Base-by-base conservation (phyloP, 108 stramenopile genomes). In the Parietichytrium sp. region DNA sequence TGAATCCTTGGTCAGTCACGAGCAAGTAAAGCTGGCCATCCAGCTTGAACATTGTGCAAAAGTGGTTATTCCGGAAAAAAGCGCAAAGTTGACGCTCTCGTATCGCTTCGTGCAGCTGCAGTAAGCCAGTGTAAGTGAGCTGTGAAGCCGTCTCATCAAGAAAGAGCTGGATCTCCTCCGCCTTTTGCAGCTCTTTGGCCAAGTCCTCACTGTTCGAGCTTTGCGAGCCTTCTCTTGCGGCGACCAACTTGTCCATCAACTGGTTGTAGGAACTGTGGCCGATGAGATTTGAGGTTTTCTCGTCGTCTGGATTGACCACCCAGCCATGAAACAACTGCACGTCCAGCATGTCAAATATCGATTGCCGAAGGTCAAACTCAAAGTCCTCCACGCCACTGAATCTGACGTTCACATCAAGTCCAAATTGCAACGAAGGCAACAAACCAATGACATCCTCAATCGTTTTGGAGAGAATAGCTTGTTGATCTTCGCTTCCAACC, bases 31-130 rank as follows among this genome's bases (percentile, higher is more conserved):
- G 81, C 1, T 79, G 79, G 15, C 87, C 91, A 29, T 94, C 80
- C 50, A 92, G 87, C 88, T 94, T 94, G 79, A 96, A 95, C 48
- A 96, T 30, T 0, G 95, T 95, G 29, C 87, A 91, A 83, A 96
- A 98, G 52, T 98, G 98, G 79, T 97, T 96, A 89, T 98, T 97
- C 10, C 96, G 94, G 81, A 97, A 98, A 83, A 98, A 96, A 7
- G 95, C 94, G 31, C 84, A 90, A 48, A 97, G 82, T 31, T 91
- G 54, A 31, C 93, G 89, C 47, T 94, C 90, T 8, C 84, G 78
- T 13, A 98, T 54, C 61, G 91, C 82, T 33, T 88, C 85, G 84
- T 96, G 93, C 42, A 96, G 80, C 48, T 88, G 84, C 7, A 80
- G 51, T 27, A 97, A 84, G n/a, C 94, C 96, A 61, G 91, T 85